Conservation (phyloP, 345 rosid genomes). For the Syzygium oleosum region DNA sequence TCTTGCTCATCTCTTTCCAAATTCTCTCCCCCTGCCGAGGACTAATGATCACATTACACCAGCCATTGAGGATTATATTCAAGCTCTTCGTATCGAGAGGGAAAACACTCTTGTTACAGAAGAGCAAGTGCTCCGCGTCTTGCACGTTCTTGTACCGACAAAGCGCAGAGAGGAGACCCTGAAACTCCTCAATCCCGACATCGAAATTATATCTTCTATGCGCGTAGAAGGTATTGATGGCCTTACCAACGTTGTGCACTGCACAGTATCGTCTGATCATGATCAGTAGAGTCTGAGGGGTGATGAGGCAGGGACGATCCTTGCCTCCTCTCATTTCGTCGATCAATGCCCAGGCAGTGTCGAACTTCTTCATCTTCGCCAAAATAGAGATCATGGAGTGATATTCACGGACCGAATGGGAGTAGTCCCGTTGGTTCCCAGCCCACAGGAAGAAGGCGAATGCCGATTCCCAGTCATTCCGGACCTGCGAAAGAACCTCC, state of each 20-base stretch:
- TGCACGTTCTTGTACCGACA: conserved; percentile 87
- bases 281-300: conserved; percentile 69
- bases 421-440: conserved; percentile 51
- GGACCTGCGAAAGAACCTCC: conserved; percentile 60
- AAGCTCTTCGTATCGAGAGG: conserved; percentile 75
- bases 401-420: conserved; percentile 50
- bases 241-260: conserved; percentile 71
- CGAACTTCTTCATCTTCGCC: conserved; percentile 85
- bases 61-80: conserved; percentile 77
- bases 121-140: conserved; percentile 90
- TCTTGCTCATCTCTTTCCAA: conserved; percentile 81
- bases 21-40: conserved; percentile 67
- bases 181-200: conserved; percentile 70
- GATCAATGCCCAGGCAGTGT: conserved; percentile 79
- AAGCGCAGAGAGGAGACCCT: conserved; percentile 81
- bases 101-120: conserved; percentile 54
- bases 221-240: conserved; percentile 73
- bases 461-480: conserved; percentile 85
- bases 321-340: conserved; percentile 69
- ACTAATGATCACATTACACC: conserved; percentile 81
- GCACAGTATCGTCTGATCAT: conserved; percentile 90
- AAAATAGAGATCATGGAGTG: conserved; percentile 78
- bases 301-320: conserved; percentile 45
- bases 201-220: conserved; percentile 54
- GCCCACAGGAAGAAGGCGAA: conserved; percentile 88